Conservation (phyloP, 306 rosid species). For the Casuarina cunninghamiana region DNA sequence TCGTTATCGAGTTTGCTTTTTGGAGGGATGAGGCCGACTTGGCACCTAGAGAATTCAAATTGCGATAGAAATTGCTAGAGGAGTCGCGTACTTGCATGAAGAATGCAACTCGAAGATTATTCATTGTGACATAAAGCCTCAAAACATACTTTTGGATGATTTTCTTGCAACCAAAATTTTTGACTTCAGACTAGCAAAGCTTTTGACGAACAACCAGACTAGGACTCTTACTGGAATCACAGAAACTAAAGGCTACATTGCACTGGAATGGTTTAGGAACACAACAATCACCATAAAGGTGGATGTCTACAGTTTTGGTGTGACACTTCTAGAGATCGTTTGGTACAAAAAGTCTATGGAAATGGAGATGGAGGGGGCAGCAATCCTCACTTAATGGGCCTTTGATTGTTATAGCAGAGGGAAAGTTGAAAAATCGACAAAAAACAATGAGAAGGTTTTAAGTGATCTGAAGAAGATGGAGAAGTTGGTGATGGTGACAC, state of each 20-base stretch:
- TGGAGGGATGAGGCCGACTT: background rate
- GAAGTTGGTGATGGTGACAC: slow-evolving; percentile 6
- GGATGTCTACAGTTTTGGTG: slow-evolving; percentile 2
- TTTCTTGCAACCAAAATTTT: background rate
- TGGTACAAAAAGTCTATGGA: background rate
- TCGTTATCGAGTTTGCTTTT: slow-evolving; percentile 7
- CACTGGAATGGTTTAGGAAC: background rate
- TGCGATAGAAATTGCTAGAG: slow-evolving; percentile 1
- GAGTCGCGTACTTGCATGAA: slow-evolving; percentile 1
- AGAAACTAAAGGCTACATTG: slow-evolving; percentile 9
- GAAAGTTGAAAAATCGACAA: background rate
- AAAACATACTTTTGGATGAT: slow-evolving; percentile 11
- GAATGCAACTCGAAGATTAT: background rate
- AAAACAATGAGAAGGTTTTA: background rate
- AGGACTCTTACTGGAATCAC: background rate
- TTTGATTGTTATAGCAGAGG: background rate
- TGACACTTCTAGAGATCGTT: background rate
- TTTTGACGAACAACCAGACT: background rate
- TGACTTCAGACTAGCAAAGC: slow-evolving; percentile 1
- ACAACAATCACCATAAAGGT: background rate
- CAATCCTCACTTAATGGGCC: background rate
- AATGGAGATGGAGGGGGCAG: slow-evolving; percentile 5
- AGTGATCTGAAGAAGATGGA: background rate
- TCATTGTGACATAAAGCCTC: slow-evolving; percentile 9
- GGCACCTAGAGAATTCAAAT: background rate